These are phyloP conservation scores for Auriscalpium microsporum DNA, from an alignment of 768 basidiomycete genomes.

Conservation along the genomic window DNA sequence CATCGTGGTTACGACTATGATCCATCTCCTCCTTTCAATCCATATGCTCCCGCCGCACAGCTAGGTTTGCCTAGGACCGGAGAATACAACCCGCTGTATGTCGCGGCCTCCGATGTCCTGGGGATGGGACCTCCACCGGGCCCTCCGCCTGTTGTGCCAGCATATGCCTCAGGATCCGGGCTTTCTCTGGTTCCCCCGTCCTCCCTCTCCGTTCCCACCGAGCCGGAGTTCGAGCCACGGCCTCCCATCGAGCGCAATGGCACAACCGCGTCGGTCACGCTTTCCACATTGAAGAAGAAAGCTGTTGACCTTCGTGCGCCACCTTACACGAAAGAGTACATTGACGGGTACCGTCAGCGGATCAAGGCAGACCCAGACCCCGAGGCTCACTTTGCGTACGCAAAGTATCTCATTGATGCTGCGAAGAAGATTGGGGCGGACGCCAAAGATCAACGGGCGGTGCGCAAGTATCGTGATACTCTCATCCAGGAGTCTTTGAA, in stretches of 20 bases:
- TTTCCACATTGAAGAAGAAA: conserved; percentile 61
- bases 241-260: conserved; percentile 49
- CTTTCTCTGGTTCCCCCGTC: conserved; percentile 14
- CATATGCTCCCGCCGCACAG: neutral
- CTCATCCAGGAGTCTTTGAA: conserved; percentile 86
- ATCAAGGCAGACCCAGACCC: conserved; percentile 98
- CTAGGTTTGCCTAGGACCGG: conserved; percentile 19
- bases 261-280: conserved; percentile 46
- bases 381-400: conserved; percentile 94
- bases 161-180: neutral
- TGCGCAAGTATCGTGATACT: conserved; percentile 84
- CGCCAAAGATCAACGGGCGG: conserved; percentile 70
- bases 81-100: conserved; percentile 54
- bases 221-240: conserved; percentile 47
- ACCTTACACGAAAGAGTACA: conserved; percentile 91
- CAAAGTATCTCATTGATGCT: conserved; percentile 98
- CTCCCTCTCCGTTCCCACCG: conserved; percentile 13
- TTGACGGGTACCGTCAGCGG: conserved; percentile 94
- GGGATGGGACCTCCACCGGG: conserved; percentile 64
- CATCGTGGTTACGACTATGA: no score
- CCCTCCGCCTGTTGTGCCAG: conserved; percentile 1
- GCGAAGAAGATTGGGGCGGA: conserved; percentile 81
- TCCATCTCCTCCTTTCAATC: no score
- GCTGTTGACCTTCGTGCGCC: conserved; percentile 76
- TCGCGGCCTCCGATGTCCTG: conserved; percentile 72